Percentiles rank a stretch among this genome's conserved stretches.
phyloP scores from a whole-genome alignment of 176 grass and related monocot genomes.

The Oryza meridionalis region DNA sequence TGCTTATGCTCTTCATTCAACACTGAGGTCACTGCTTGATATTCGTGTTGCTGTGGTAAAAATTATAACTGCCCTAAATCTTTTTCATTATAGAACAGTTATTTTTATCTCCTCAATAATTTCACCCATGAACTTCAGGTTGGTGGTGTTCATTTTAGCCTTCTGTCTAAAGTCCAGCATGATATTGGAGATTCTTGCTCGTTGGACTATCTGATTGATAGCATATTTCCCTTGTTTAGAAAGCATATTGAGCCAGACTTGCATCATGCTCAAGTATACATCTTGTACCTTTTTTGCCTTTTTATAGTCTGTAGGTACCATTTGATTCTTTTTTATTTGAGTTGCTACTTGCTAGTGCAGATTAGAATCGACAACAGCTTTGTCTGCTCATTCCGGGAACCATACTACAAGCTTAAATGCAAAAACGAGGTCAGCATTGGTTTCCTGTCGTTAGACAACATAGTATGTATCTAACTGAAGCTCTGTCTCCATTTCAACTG shows the following conservation, averaged over 20 bases:
- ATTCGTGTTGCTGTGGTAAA: constrained; percentile 98
- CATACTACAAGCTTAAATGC: constrained; percentile 99
- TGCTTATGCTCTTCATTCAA: constrained; percentile 97
- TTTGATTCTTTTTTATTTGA: constrained; percentile 45
- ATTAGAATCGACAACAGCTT: constrained; percentile 99
- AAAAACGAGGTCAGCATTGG: constrained; percentile 81
- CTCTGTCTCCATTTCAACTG: neutral
- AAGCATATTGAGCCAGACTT: constrained; percentile 98
- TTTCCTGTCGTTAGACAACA: constrained; percentile 36
- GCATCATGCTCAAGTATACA: constrained; percentile 89
- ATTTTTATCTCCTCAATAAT: constrained; percentile 25
- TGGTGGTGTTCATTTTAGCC: constrained; percentile 95
- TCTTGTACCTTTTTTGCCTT: constrained; percentile 39
- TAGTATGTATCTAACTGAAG: constrained; percentile 20
- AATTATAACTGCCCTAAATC: constrained; percentile 26
- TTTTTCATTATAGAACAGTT: constrained; percentile 26
- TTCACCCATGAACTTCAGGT: constrained; percentile 60
- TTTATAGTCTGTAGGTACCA: constrained; percentile 31
- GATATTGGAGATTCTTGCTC: constrained; percentile 99
- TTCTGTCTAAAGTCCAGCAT: constrained; percentile 97
- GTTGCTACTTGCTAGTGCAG: constrained; percentile 58
- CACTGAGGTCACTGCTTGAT: constrained; percentile 87
- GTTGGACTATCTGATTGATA: constrained; percentile 98
- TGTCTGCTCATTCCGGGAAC: constrained; percentile 94
- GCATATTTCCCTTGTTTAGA: constrained; percentile 96